Base-by-base conservation (phyloP, 768 basidiomycete genomes). In the Phaeotremella fagi region DNA sequence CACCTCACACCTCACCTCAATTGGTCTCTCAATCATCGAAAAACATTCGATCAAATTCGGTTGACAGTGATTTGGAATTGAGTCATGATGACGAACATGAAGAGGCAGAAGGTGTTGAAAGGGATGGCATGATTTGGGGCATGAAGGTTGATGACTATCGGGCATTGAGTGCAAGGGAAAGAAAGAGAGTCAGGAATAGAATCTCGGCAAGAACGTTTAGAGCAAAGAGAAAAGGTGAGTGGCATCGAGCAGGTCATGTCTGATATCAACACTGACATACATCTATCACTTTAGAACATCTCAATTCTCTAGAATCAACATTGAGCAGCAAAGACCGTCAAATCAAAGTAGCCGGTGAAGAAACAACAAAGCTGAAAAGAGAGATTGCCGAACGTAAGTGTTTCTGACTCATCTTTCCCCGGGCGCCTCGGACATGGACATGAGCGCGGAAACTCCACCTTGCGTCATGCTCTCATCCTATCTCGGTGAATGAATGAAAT, bases 61-160 rank as follows among this genome's bases (percentile, higher is more conserved):
- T 57, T 28, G 47, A 51, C 24, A 50, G 48, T 20, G 47, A 46
- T 36, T 36, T 53, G 23, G 57, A 60, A 28, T 49, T 61, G 27
- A 45, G 27, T 26, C 58, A 65, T 7, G 57, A 59, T 42, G 59
- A 55, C 22, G 66, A 67, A 16, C 63, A 62, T 16, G 71, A 67
- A 26, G 64, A 67, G 6, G 55, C 60, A 4, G 68, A 68, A 52
- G 72, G 70, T 27, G 66, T 70, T 7, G 72, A 74, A 44, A 36
- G 66, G 25, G 68, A 74, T 50, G 72, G 72, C 12, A 72, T 70
- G 64, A 74, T 74, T 33, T 74, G 72, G 72, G 72, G 72, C 2
- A 72, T 74, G 70, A 64, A 63, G 50, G 69, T 71, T 12, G 68
- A 70, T 16, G 66, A 63, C 5, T 74, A 74, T 45, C 48, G 66